Evolutionary conservation across 805 yeast species (phyloP), one percentile per base, ranked within the genome.

Genomic region (Myxozyma melibiosi): DNA sequence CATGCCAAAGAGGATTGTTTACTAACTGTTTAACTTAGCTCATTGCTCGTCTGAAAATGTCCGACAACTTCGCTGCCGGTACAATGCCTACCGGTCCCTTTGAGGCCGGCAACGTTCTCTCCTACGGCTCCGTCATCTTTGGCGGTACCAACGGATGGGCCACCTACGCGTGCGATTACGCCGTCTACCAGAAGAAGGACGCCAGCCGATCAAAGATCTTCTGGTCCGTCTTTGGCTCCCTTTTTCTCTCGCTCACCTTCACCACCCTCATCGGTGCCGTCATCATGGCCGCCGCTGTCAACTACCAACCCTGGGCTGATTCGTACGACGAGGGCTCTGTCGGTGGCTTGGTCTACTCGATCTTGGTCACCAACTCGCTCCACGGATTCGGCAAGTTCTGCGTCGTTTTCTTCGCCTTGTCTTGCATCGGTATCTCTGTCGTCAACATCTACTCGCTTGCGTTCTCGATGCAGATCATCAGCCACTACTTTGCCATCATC

Each of bases 121-220:
- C 92, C 20, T 89, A 86, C 65, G 96, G 96, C 70, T 85, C 90
- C 71, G 74, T 94, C 42, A 72, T 87, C 62, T 90, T 82, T 67
- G 97, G 97, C 62, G 90, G 85, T 68, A 95, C 96, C 49, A 82
- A 96, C 53, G 97, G 97, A 62, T 90, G 97, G 97, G 83, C 95
- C 55, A 85, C 96, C 18, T 89, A 85, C 66, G 94, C 97, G 27
- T 83, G 96, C 51, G 97, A 90, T 75, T 91, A 90, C 75, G 89
- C 96, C 48, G 90, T 86, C 42, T 91, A 89, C 76, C 89, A 87
- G 81, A 88, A 86, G 64, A 76, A 80, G 66, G 78, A 81, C 67
- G 82, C 85, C 62, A 80, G 80, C 72, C 75, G 82, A 42, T 62
- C 65, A 68, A 84, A 77, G 69, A 77, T 89, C 54, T 90, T 89